Evolutionary conservation across 139 green algal species (phyloP), one percentile per base, ranked within the genome.

Genomic region (Nannochloris sp.): DNA sequence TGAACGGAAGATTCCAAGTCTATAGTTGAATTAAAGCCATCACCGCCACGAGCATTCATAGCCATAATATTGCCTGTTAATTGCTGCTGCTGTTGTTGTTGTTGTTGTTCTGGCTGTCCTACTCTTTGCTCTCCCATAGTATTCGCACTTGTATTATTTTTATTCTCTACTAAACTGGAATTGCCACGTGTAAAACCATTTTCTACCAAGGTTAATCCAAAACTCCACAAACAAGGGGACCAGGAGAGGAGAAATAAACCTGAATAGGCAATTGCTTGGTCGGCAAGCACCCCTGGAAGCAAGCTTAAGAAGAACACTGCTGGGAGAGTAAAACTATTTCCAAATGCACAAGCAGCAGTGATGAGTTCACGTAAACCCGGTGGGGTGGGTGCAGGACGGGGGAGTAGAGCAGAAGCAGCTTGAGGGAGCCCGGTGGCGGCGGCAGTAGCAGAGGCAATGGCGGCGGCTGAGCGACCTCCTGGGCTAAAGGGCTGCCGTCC

Each of bases 281-380:
- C 45, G 2, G 60, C 69, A 8, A 79, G 56, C 35, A 54, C 61
- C 0, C 19, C 47, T 0, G 64, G 68, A 15, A 90, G 72, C 61
- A 90, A 45, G 30, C 64, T 74, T 32, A 64, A 54, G 4, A 90
- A 54, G 48, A 85, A 86, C 10, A 88, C 62, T 31, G 80, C 54
- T 0, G 81, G 83, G 53, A 89, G 71, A 15, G 83, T 88, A 55
- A 90, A 68, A n/a, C 70, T 76, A 64, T 90, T 90, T 48, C 83
- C 82, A 70, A 90, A 90, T 15, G 83, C 69, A 57, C 76, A 83
- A 0, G 68, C 64, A 2, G 70, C 65, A 2, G 60, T 61, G 12
- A 85, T 56, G 39, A 90, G 56, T 47, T 76, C 37, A 10, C 47
- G 53, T 0, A 59, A 69, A 37, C 77, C 74, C 74, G 60, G 56